Base-by-base conservation (phyloP, 1,139 yeast species). In the Pneumocystis oryctolagi region DNA sequence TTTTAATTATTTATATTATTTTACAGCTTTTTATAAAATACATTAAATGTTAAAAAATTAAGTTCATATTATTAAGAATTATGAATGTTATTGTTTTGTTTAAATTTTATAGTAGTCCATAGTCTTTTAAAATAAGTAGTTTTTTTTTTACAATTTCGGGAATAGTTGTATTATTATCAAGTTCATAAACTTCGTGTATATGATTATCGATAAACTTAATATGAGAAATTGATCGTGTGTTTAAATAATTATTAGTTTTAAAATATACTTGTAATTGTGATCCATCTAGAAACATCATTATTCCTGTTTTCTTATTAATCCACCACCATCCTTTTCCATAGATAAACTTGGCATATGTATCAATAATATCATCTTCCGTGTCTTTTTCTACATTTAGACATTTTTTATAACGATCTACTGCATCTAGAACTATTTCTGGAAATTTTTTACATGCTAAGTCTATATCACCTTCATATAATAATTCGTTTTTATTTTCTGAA, bases 221-320 rank as follows among this genome's bases (percentile, higher is more conserved):
- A 47, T 28, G 30, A 25, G 55, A 25, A 25, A 47, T 47, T 47
- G 30, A 25, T 47, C 30, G 55, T 47, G 30, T 47, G 31, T 3
- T 25, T 25, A 47, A 47, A 25, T 20, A 12, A 31, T 47, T 28
- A 25, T 47, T 12, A 28, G 55, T 14, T 25, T 47, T 47, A 47
- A 47, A 47, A 47, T 47, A 25, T 47, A 47, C 30, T 47, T 47
- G 55, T 25, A 47, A 47, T 25, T 47, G 55, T 25, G 55, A 47
- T 18, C 55, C 55, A 47, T 47, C 55, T 47, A 47, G 25, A 47
- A 47, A 47, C 55, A 47, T 47, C 55, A 47, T 47, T 47, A 47
- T 47, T 12, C 55, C 55, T 8, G 25, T 25, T 47, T 47, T 25
- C 16, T 47, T 47, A 47, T 47, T 47, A 47, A 47, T 47, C 30